Percentiles rank a stretch among this genome's conserved stretches.
These are phyloP conservation scores for Aspergillus texensis DNA, from an alignment of 2,329 filamentous ascomycete genomes.

Conservation along the genomic window DNA sequence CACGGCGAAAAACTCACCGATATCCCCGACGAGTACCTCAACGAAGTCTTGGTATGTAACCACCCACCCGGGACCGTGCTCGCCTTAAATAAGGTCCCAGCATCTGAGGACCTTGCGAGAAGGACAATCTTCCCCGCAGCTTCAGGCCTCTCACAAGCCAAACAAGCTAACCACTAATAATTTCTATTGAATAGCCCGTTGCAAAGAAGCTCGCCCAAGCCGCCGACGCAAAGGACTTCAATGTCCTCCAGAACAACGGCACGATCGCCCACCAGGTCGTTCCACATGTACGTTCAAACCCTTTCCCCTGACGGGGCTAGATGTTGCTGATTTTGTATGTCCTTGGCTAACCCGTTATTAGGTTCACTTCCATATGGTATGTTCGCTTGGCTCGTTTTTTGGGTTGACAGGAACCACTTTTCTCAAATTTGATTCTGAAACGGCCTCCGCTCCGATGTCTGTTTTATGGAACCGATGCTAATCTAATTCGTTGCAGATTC, in stretches of 20 bases:
- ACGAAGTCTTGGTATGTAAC: slow-evolving; percentile 72
- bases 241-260: slow-evolving; percentile 96
- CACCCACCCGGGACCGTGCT: neutral
- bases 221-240: slow-evolving; percentile 78
- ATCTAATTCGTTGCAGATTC: slow-evolving; percentile 64
- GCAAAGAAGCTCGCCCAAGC: slow-evolving; percentile 85
- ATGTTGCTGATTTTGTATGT: neutral
- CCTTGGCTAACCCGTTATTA: slow-evolving; percentile 35
- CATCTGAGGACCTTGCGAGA: slow-evolving; percentile 3
- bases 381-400: slow-evolving; percentile 22
- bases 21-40: slow-evolving; percentile 85
- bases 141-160: neutral
- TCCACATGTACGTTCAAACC: slow-evolving; percentile 69
- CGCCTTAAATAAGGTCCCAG: neutral
- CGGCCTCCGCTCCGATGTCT: neutral
- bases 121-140: neutral
- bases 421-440: neutral
- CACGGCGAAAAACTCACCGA: slow-evolving; percentile 91
- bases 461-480: neutral
- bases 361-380: slow-evolving; percentile 93
- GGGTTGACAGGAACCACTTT: neutral
- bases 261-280: slow-evolving; percentile 88
- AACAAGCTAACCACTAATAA: slow-evolving; percentile 1
- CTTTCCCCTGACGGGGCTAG: neutral
- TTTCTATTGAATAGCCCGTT: slow-evolving; percentile 59